Evolutionary conservation across 176 grass and related monocot species (phyloP).

Genomic region (Hordeum vulgare): MorexV3_pseudomolecules_assembly NC_058524.1:563839512-563840011

Average conservation of each 20-base stretch:
- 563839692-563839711: neutral
- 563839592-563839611: neutral
- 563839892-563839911: slow-evolving; percentile 48
- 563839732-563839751: neutral
- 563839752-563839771: neutral
- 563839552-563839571: neutral
- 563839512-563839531: slow-evolving; percentile 32
- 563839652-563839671: neutral
- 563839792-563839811: neutral
- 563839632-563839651: slow-evolving; percentile 39
- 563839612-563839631: slow-evolving; percentile 18
- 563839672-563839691: neutral
- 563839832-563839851: slow-evolving; percentile 36
- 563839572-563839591: neutral
- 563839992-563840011: slow-evolving; percentile 80
- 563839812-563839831: slow-evolving; percentile 26
- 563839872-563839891: slow-evolving; percentile 64
- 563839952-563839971: slow-evolving; percentile 31
- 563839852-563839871: slow-evolving; percentile 68
- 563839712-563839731: neutral
- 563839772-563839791: neutral
- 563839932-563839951: slow-evolving; percentile 22
- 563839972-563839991: slow-evolving; percentile 53
- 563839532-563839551: slow-evolving; percentile 21
- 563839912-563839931: slow-evolving; percentile 37